Conservation (phyloP, 2,329 filamentous ascomycete species). For the Fusarium sp. region DNA sequence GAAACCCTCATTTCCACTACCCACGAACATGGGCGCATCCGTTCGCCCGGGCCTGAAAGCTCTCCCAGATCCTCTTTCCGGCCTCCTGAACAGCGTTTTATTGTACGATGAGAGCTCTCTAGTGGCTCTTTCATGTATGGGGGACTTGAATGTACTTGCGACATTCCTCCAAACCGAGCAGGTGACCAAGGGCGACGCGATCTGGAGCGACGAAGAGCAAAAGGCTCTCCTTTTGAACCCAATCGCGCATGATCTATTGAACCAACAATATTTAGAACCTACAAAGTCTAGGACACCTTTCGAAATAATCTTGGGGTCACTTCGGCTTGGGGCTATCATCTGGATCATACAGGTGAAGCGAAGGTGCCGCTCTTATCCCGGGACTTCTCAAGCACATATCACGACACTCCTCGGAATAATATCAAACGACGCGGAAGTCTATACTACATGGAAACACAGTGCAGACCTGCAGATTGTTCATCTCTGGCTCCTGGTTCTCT, state of each 20-base stretch:
- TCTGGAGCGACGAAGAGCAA: conserved; percentile 8
- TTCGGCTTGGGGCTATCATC: conserved; percentile 11
- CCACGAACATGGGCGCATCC: background rate
- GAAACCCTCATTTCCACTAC: conserved; percentile 1
- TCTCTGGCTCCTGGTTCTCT: conserved; percentile 13
- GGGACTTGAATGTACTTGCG: background rate
- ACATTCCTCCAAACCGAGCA: background rate
- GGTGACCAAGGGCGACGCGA: background rate
- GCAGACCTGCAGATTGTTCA: background rate
- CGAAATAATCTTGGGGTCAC: background rate
- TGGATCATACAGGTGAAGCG: conserved; percentile 10
- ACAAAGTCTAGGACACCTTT: background rate
- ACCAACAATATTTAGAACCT: background rate
- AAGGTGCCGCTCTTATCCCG: conserved; percentile 9
- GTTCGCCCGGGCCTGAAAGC: background rate
- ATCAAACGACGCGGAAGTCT: background rate
- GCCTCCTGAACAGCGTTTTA: background rate
- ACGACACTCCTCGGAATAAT: background rate
- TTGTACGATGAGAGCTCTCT: background rate
- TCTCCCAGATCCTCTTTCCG: background rate
- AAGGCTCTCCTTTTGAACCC: background rate
- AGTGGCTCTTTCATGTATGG: background rate
- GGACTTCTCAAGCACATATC: conserved; percentile 1
- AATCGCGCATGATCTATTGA: background rate
- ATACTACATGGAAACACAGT: background rate